A percentile compares a stretch with the other conserved stretches of the same genome.
Conservation (phyloP, 1,139 yeast genomes). For the Spathaspora sp. region DNA sequence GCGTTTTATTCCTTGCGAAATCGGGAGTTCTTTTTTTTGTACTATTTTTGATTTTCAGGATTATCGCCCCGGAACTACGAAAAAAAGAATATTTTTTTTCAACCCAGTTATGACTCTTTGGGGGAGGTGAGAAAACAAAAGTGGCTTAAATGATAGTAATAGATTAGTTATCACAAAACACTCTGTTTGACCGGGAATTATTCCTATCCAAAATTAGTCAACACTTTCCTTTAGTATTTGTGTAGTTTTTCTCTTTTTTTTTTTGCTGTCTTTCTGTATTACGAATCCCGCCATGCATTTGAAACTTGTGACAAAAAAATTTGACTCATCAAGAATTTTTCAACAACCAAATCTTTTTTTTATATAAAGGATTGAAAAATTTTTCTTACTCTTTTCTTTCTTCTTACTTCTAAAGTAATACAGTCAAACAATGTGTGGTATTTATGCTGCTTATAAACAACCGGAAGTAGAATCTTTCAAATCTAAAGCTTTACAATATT, state of each 20-base stretch:
- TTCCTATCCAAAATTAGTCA: too few relatives aligned
- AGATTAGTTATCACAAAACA: not conserved
- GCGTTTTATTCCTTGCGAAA: not conserved
- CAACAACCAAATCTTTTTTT: not conserved
- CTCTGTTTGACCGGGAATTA: not conserved
- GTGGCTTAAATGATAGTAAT: not conserved
- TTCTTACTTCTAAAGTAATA: not conserved
- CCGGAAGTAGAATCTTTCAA: slow-evolving; percentile 80
- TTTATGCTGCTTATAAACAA: slow-evolving; percentile 87
- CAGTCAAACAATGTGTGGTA: slow-evolving; percentile 80
- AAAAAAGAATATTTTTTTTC: not conserved
- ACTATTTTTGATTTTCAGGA: too few relatives aligned
- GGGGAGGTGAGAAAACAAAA: not conserved
- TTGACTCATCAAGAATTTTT: slow-evolving; percentile 1
- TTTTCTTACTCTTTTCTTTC: not conserved
- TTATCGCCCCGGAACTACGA: not conserved
- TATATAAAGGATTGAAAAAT: not conserved
- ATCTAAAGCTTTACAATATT: slow-evolving; percentile 80
- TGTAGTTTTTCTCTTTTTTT: not conserved
- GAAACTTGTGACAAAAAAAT: not conserved
- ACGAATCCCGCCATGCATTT: not conserved
- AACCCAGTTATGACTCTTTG: not conserved
- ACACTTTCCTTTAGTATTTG: not conserved
- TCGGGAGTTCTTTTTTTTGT: not conserved
- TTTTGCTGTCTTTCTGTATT: not conserved